Conservation (phyloP, 257 asterid genomes). For the Gentiana macrophylla region DNA sequence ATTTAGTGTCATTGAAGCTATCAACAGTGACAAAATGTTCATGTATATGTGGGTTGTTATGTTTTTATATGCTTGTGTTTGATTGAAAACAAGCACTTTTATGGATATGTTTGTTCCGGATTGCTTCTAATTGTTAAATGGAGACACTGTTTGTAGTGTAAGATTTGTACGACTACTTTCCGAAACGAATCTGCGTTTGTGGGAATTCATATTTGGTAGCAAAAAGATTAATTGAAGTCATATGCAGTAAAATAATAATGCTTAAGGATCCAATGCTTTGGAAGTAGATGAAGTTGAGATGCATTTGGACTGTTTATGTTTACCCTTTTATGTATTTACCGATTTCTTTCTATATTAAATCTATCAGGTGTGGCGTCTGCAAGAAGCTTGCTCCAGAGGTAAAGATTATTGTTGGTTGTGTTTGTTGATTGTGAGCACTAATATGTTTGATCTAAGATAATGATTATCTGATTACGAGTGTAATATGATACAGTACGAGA, state of each 20-base stretch:
- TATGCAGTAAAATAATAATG: neutral
- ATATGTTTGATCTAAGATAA: neutral
- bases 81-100: too few species aligned
- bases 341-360: neutral
- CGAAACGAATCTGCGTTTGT: neutral
- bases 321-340: too few species aligned
- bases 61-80: too few species aligned
- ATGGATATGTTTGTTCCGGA: too few species aligned
- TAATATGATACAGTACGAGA: constrained; percentile 56
- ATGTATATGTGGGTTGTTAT: too few species aligned
- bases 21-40: too few species aligned
- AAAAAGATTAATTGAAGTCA: neutral
- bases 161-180: neutral
- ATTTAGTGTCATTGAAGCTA: neutral
- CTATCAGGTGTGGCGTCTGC: constrained; percentile 90
- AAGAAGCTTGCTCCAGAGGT: constrained; percentile 96
- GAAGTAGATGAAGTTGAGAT: too few species aligned
- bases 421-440: too few species aligned
- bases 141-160: too few species aligned
- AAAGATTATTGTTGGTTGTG: neutral
- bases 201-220: neutral
- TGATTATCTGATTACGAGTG: constrained; percentile 3
- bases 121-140: too few species aligned
- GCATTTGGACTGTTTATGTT: too few species aligned
- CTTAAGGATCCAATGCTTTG: too few species aligned